These are phyloP conservation scores for Fraxinus velutina DNA, from an alignment of 305 asterid genomes.

Conservation along the genomic window DNA sequence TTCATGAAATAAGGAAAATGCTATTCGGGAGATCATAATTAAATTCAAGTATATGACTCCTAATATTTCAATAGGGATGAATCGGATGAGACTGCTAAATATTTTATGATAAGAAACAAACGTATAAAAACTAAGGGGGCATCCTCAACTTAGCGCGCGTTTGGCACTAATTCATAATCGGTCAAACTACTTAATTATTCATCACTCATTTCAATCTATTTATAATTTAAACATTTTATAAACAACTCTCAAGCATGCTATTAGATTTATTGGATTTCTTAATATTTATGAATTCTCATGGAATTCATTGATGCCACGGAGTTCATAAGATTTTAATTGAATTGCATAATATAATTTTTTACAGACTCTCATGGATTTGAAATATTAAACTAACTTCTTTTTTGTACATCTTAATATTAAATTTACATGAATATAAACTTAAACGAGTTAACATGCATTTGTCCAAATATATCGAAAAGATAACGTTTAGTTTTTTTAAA, in stretches of 20 bases:
- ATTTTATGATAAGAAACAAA: neutral
- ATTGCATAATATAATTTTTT: too few species aligned
- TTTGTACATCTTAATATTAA: neutral
- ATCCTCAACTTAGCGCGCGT: neutral
- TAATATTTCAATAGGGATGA: neutral
- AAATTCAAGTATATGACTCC: constrained; percentile 1
- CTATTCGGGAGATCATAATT: neutral
- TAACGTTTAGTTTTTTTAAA: too few species aligned
- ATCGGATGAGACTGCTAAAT: neutral
- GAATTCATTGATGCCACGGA: neutral
- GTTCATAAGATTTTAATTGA: neutral
- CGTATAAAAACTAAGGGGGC: neutral
- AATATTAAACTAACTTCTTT: neutral
- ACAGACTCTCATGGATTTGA: neutral
- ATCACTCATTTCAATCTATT: neutral
- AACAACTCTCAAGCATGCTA: neutral
- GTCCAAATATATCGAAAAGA: too few species aligned
- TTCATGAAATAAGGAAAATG: neutral
- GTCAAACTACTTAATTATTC: too few species aligned
- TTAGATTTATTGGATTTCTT: neutral
- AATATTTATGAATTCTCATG: neutral
- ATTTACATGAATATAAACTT: too few species aligned
- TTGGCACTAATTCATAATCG: neutral
- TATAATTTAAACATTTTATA: too few species aligned
- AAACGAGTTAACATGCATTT: neutral